These are phyloP conservation scores for Crepidotus variabilis DNA, from an alignment of 768 basidiomycete genomes.

Conservation along the genomic window DNA sequence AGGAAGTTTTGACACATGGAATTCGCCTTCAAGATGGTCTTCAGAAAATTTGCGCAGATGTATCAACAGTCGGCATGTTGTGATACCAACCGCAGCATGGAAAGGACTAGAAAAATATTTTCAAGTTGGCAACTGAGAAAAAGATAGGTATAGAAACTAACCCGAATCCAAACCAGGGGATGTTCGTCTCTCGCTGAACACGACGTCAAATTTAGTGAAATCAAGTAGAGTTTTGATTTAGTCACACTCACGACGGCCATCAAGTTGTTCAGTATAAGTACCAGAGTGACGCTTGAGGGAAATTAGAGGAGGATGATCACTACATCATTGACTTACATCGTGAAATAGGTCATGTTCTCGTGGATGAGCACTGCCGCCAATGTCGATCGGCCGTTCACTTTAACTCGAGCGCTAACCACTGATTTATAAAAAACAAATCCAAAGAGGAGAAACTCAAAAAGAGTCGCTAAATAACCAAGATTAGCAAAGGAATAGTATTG, in stretches of 20 bases:
- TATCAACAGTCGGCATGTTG: slow-evolving; percentile 43
- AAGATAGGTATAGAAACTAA: slow-evolving; percentile 9
- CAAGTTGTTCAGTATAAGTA: slow-evolving; percentile 42
- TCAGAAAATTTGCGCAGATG: slow-evolving; percentile 35
- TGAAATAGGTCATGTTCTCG: slow-evolving; percentile 43
- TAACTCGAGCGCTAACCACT: slow-evolving; percentile 19
- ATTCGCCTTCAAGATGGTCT: neutral
- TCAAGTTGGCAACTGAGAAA: neutral
- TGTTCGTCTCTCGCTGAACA: slow-evolving; percentile 34
- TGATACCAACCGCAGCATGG: slow-evolving; percentile 43
- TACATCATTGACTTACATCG: slow-evolving; percentile 25
- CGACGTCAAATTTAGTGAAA: neutral
- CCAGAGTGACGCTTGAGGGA: slow-evolving; percentile 27
- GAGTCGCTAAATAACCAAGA: slow-evolving; percentile 24
- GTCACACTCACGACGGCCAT: slow-evolving; percentile 32
- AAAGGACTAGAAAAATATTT: slow-evolving; percentile 30
- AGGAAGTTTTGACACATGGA: no score
- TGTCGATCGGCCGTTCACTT: slow-evolving; percentile 20
- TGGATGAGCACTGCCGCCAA: slow-evolving; percentile 34
- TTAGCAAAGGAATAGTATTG: neutral
- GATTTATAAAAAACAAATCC: slow-evolving; percentile 35
- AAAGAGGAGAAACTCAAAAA: slow-evolving; percentile 40
- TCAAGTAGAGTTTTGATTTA: neutral
- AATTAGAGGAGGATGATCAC: neutral
- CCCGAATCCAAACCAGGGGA: slow-evolving; percentile 50